These are phyloP conservation scores for Eucalyptus tenuipes DNA, from an alignment of 345 rosid genomes.

Conservation along the genomic window DNA sequence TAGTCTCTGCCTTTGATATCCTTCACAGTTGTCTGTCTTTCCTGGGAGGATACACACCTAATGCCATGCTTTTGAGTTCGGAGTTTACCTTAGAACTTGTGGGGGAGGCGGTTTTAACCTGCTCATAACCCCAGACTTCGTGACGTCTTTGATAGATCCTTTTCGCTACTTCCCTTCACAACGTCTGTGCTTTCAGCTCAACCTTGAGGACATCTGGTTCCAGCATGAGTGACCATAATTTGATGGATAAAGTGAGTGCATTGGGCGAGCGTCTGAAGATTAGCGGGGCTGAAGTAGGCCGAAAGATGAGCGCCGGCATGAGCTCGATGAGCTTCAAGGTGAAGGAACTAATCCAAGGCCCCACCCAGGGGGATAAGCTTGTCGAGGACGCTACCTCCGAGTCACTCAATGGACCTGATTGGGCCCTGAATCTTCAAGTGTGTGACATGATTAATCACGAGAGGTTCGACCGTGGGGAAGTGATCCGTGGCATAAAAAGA, in stretches of 20 bases:
- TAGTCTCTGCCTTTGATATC: neutral
- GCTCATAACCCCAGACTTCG: neutral
- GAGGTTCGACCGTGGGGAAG: slow-evolving; percentile 51
- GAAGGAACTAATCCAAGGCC: slow-evolving; percentile 80
- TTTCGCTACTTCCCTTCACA: neutral
- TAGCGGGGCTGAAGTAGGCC: slow-evolving; percentile 79
- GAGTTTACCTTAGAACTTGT: no score
- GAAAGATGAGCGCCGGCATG: slow-evolving; percentile 69
- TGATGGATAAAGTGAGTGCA: slow-evolving; percentile 83
- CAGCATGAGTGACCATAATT: slow-evolving; percentile 59
- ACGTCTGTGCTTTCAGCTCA: neutral
- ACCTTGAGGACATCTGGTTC: neutral
- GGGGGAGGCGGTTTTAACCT: no score
- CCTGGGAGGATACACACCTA: neutral
- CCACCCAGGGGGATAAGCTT: slow-evolving; percentile 68
- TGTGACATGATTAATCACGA: slow-evolving; percentile 83
- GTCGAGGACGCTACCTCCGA: slow-evolving; percentile 92
- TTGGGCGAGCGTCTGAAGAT: slow-evolving; percentile 86
- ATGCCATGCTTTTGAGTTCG: no score
- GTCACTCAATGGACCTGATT: slow-evolving; percentile 76
- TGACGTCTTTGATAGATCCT: neutral
- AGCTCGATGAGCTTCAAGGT: slow-evolving; percentile 88
- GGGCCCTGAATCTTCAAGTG: slow-evolving; percentile 79
- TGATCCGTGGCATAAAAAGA: slow-evolving; percentile 72
- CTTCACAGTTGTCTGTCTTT: neutral